Percentiles rank a stretch among this genome's conserved stretches.
phyloP scores from a whole-genome alignment of 768 basidiomycete genomes.

The Xerocomellus amylosporus region DNA sequence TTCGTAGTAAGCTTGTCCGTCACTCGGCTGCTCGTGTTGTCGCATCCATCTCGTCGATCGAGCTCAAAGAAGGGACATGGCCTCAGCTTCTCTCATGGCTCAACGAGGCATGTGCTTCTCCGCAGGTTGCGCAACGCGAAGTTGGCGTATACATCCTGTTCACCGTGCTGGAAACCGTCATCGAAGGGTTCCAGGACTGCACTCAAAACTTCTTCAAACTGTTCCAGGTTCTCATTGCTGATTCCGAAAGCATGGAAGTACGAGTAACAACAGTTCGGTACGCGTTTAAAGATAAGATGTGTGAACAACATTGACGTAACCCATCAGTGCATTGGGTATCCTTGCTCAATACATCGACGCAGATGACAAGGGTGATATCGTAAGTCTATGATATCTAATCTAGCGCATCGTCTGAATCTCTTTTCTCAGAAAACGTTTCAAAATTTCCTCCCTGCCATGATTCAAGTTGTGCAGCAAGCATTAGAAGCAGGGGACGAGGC shows the following conservation, averaged over 20 bases:
- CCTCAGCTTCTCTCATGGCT: constrained; percentile 86
- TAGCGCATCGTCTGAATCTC: neutral
- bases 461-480: constrained; percentile 81
- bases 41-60: constrained; percentile 87
- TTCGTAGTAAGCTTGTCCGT: constrained; percentile 77
- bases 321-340: constrained; percentile 74
- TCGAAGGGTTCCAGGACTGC: constrained; percentile 83
- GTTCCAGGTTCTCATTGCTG: constrained; percentile 66
- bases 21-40: constrained; percentile 92
- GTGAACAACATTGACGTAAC: constrained; percentile 3
- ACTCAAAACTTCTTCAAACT: constrained; percentile 74
- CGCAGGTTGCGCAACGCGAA: constrained; percentile 77
- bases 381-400: constrained; percentile 38
- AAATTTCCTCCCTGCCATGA: constrained; percentile 79
- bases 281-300: constrained; percentile 8
- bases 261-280: constrained; percentile 86
- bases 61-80: constrained; percentile 80
- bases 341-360: constrained; percentile 89
- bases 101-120: constrained; percentile 68
- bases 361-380: constrained; percentile 85
- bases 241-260: constrained; percentile 87
- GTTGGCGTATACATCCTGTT: constrained; percentile 86
- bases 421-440: constrained; percentile 76
- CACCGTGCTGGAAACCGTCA: constrained; percentile 88
- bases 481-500: constrained; percentile 78